Conservation (phyloP, 2,329 filamentous ascomycete species). For the Nothophaeocryptopus gaeumannii region DNA sequence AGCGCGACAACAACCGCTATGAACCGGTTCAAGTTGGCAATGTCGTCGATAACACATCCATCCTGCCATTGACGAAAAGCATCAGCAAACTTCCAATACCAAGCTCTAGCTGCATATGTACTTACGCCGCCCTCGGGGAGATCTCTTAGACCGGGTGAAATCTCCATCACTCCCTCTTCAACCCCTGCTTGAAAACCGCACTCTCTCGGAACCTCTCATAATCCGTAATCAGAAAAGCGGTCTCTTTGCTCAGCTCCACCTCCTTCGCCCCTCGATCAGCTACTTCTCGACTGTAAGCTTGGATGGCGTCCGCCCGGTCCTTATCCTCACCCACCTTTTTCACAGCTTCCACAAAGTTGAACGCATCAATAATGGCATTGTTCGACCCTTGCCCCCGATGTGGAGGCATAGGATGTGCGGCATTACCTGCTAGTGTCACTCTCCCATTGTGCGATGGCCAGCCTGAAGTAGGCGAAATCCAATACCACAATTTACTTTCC, state of each 20-base stretch:
- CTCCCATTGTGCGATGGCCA: constrained; percentile 26
- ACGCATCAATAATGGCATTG: constrained; percentile 40
- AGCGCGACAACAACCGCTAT: no score
- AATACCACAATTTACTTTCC: constrained; percentile 12
- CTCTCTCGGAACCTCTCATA: constrained; percentile 1
- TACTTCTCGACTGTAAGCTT: not conserved
- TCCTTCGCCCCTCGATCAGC: not conserved
- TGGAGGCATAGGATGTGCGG: constrained; percentile 46
- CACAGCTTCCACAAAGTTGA: constrained; percentile 35
- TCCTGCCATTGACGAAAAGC: no score
- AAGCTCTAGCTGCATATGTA: no score
- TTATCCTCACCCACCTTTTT: not conserved
- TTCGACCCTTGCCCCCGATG: constrained; percentile 43
- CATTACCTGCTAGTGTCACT: constrained; percentile 34
- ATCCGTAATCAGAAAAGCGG: not conserved
- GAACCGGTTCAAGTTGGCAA: no score
- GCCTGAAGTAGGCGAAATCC: constrained; percentile 12
- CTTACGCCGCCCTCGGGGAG: no score
- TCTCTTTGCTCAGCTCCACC: not conserved
- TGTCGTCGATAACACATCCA: no score
- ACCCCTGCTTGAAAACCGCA: not conserved
- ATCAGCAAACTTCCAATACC: no score
- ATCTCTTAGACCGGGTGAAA: not conserved
- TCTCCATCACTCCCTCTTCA: not conserved
- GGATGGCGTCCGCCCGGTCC: not conserved